A percentile compares a stretch with the other conserved stretches of the same genome.
These are phyloP conservation scores for Vitis riparia DNA, from an alignment of 164 flowering plant species.

Conservation along the genomic window DNA sequence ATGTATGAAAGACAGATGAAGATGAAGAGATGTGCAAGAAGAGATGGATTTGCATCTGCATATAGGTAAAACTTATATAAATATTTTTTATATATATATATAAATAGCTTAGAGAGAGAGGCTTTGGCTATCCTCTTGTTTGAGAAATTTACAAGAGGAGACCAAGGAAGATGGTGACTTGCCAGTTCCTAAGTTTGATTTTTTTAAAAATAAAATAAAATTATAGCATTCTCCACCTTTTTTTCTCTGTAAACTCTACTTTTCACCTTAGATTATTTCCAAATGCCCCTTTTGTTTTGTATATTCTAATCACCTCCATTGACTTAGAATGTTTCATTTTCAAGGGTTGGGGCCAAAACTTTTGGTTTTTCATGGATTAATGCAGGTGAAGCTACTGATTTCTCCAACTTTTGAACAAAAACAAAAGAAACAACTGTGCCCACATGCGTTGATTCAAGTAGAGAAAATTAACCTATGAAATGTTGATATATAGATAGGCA, in stretches of 20 bases:
- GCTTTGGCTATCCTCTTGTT: conserved; percentile 46
- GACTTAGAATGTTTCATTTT: not conserved
- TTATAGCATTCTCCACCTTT: not conserved
- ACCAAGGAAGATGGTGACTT: conserved; percentile 37
- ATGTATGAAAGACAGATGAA: conserved; percentile 11
- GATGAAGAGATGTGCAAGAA: conserved; percentile 20
- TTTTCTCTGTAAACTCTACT: not conserved
- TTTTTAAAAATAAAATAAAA: conserved; percentile 11
- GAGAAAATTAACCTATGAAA: too few relatives aligned
- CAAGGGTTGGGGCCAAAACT: not conserved
- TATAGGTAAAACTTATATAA: conserved; percentile 1
- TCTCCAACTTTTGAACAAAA: too few relatives aligned
- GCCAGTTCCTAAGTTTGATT: conserved; percentile 6
- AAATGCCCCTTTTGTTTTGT: not conserved
- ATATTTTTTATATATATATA: conserved; percentile 13
- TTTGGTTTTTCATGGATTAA: not conserved
- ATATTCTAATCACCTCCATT: not conserved
- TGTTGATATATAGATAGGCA: too few relatives aligned
- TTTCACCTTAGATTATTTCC: not conserved
- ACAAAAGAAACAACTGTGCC: too few relatives aligned
- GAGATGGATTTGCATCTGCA: conserved; percentile 25
- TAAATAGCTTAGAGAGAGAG: conserved; percentile 19
- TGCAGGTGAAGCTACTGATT: too few relatives aligned
- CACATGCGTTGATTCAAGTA: too few relatives aligned
- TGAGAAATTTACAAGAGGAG: conserved; percentile 31